Conservation (phyloP, 345 rosid species). For the Barbarea vulgaris region DNA sequence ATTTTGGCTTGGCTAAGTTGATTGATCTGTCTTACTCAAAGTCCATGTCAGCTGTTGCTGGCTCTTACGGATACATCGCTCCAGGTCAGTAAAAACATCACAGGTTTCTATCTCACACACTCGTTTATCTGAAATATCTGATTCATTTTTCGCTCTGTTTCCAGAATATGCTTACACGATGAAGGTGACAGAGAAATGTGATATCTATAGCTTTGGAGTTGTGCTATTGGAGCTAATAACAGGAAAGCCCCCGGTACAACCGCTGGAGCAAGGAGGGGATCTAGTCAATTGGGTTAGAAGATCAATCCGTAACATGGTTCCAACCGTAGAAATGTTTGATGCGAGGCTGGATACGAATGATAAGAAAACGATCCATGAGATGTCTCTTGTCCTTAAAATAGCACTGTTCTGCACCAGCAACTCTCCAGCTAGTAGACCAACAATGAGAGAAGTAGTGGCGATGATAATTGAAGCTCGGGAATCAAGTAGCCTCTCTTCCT, state of each 20-base stretch:
- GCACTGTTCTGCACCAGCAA: conserved; percentile 74
- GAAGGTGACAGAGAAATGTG: conserved; percentile 89
- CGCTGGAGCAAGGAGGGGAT: conserved; percentile 82
- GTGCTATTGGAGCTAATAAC: conserved; percentile 68
- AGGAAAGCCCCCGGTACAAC: conserved; percentile 78
- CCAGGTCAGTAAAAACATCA: conserved; percentile 55
- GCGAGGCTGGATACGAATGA: conserved; percentile 48
- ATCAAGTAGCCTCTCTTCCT: conserved; percentile 33
- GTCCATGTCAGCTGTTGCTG: conserved; percentile 87
- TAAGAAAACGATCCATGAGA: conserved; percentile 52
- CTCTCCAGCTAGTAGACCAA: conserved; percentile 68
- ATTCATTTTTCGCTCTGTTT: conserved; percentile 16
- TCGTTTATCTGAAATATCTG: background rate
- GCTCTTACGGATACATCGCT: conserved; percentile 91
- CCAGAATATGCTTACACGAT: conserved; percentile 91
- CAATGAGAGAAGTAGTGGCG: conserved; percentile 73
- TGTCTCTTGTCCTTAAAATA: conserved; percentile 69
- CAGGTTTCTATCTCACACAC: background rate
- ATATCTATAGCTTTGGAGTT: conserved; percentile 85
- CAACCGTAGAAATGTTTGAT: conserved; percentile 57
- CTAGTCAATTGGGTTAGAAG: conserved; percentile 76
- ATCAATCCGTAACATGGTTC: conserved; percentile 52
- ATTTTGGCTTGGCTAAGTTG: conserved; percentile 81
- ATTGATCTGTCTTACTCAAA: conserved; percentile 74
- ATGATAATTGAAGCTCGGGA: conserved; percentile 69